Conservation (phyloP, 2,329 filamentous ascomycete genomes). For the Aspergillus clavatus region DNA sequence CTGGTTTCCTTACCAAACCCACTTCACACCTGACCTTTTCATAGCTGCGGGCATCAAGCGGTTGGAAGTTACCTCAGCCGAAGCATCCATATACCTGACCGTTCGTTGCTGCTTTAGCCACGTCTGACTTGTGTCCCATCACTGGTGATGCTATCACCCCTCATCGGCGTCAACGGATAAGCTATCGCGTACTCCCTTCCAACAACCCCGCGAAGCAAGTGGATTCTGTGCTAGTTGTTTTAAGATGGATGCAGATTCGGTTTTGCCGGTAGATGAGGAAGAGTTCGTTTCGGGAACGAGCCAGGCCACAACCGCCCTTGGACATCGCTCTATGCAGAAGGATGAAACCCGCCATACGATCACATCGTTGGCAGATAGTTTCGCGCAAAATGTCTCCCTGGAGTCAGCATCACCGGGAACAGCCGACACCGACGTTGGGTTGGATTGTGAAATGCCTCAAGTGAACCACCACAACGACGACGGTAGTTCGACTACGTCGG, state of each 20-base stretch:
- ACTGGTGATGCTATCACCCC: neutral
- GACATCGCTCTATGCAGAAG: conserved; percentile 12
- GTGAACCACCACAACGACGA: conserved; percentile 2
- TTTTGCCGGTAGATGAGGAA: conserved; percentile 27
- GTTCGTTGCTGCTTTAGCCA: neutral
- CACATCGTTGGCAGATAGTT: neutral
- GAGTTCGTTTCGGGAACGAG: conserved; percentile 26
- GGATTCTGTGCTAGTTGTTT: neutral
- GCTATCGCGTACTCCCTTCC: no score
- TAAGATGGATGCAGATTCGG: conserved; percentile 20
- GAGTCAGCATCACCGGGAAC: neutral
- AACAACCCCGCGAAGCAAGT: no score
- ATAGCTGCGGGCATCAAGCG: no score
- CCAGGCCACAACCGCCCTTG: conserved; percentile 17
- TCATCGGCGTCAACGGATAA: neutral
- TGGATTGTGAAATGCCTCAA: neutral
- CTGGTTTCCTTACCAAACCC: neutral
- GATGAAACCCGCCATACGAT: conserved; percentile 6
- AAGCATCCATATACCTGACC: no score
- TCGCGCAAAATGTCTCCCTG: neutral
- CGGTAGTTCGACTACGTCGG: neutral
- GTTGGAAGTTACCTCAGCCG: no score
- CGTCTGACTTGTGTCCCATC: neutral
- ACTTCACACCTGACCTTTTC: no score
- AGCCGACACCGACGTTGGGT: neutral